These are phyloP conservation scores for Mimosa pudica DNA, from an alignment of 306 rosid species.

Conservation along the genomic window DNA sequence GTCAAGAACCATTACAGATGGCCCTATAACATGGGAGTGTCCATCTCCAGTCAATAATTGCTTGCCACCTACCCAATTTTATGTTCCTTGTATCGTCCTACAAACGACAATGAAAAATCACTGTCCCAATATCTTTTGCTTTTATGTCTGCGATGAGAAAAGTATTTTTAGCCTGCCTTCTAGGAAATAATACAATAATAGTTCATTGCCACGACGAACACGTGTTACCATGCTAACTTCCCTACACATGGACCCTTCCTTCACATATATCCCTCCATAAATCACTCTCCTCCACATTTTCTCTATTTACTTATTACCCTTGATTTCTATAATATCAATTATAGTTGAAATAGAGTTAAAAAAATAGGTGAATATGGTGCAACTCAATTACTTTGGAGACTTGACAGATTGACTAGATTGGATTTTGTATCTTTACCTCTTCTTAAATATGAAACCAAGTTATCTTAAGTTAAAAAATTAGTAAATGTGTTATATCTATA, in stretches of 20 bases:
- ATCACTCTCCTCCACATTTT: neutral
- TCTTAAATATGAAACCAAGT: too few relatives aligned
- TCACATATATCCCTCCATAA: neutral
- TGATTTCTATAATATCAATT: neutral
- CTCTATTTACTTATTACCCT: too few relatives aligned
- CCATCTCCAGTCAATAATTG: neutral
- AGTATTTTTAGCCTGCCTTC: neutral
- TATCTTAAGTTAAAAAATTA: too few relatives aligned
- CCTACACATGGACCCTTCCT: neutral
- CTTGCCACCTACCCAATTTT: slow-evolving; percentile 13
- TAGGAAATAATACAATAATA: neutral
- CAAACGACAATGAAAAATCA: slow-evolving; percentile 9
- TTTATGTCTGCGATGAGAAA: neutral
- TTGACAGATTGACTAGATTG: too few relatives aligned
- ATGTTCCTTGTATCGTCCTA: neutral
- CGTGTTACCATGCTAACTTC: neutral
- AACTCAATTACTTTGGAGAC: too few relatives aligned
- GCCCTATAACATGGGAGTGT: slow-evolving; percentile 10
- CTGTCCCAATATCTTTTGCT: neutral
- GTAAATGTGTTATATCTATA: too few relatives aligned
- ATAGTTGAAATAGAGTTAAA: too few relatives aligned
- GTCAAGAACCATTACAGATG: slow-evolving; percentile 16
- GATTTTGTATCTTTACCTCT: too few relatives aligned
- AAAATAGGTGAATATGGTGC: too few relatives aligned
- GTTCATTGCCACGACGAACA: neutral